These are phyloP conservation scores for Apiospora hydei DNA, from an alignment of 2,329 filamentous ascomycete genomes.

Conservation along the genomic window DNA sequence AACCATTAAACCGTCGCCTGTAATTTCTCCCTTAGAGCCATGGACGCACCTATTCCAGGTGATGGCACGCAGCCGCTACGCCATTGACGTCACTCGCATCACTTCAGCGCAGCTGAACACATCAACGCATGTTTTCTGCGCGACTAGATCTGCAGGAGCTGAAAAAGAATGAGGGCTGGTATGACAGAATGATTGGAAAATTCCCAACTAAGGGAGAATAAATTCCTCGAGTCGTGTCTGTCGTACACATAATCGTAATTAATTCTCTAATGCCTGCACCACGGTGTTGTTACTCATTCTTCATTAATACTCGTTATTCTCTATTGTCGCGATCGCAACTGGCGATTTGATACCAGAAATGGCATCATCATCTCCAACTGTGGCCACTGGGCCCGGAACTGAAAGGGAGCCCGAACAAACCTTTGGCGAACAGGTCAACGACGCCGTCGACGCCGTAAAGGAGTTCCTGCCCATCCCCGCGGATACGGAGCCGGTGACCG, in stretches of 20 bases:
- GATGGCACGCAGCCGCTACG: background rate
- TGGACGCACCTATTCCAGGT: background rate
- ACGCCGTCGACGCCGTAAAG: constrained; percentile 29
- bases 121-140: background rate
- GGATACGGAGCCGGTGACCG: constrained; percentile 40
- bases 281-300: too few relatives aligned
- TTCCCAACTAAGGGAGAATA: too few relatives aligned
- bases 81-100: constrained; percentile 17
- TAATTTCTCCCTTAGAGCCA: background rate
- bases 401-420: constrained; percentile 6
- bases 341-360: background rate
- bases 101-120: background rate
- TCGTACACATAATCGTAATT: background rate
- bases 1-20: background rate
- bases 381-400: background rate
- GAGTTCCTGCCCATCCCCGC: constrained; percentile 45
- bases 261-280: background rate
- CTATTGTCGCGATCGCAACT: background rate
- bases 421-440: background rate
- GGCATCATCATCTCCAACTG: background rate
- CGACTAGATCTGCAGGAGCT: background rate
- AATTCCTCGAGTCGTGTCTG: background rate
- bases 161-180: background rate
- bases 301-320: background rate
- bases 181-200: background rate